Percentiles rank a stretch among this genome's conserved stretches.
Conservation (phyloP, 345 rosid species). For the Populus davidiana region DNA sequence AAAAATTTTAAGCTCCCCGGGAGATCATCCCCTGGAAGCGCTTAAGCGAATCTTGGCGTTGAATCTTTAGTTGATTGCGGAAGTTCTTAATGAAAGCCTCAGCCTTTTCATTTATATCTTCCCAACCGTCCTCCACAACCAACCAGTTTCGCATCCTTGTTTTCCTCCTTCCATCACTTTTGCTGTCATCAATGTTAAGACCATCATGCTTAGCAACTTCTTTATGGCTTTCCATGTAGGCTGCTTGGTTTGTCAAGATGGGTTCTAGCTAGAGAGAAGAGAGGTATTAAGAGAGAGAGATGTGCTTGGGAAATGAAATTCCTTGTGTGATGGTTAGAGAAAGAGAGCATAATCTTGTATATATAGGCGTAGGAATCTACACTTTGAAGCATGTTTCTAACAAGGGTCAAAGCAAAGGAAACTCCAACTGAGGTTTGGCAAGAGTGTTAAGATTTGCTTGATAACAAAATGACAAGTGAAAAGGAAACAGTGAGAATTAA, state of each 20-base stretch:
- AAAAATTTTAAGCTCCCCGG: constrained; percentile 15
- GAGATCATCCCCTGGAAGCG: constrained; percentile 28
- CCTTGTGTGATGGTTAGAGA: background rate
- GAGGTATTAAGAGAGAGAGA: background rate
- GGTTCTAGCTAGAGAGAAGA: background rate
- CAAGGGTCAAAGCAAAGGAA: constrained; percentile 11
- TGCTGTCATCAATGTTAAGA: background rate
- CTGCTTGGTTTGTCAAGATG: background rate
- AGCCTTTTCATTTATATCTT: constrained; percentile 26
- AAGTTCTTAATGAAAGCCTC: constrained; percentile 38
- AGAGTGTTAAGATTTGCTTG: no score
- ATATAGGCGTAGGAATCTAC: background rate
- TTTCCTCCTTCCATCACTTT: background rate
- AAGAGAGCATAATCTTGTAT: background rate
- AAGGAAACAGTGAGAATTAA: background rate
- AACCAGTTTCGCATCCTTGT: background rate
- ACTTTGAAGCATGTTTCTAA: constrained; percentile 11
- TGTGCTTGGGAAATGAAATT: background rate
- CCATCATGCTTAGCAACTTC: background rate
- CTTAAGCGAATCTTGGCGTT: constrained; percentile 32
- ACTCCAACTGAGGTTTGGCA: background rate
- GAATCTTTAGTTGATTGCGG: constrained; percentile 29
- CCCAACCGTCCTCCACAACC: constrained; percentile 11
- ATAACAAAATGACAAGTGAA: background rate
- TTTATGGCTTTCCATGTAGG: constrained; percentile 2